A percentile compares a stretch with the other conserved stretches of the same genome.
phyloP scores from a whole-genome alignment of 2,329 filamentous ascomycete genomes.

The Aspergillus transmontanensis region DNA sequence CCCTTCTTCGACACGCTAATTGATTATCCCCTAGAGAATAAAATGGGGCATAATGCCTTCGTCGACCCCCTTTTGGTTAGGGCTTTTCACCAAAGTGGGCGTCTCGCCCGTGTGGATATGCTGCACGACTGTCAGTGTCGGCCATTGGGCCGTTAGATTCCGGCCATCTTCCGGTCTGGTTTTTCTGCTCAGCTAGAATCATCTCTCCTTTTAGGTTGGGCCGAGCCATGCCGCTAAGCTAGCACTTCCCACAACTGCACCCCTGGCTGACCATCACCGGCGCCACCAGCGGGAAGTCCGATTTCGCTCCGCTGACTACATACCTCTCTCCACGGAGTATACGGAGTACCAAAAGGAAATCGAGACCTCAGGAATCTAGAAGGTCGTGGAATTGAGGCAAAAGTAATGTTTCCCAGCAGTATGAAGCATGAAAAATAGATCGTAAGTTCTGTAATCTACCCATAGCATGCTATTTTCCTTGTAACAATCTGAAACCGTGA shows the following conservation, averaged over 20 bases:
- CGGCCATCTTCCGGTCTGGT: not conserved
- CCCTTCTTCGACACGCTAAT: not conserved
- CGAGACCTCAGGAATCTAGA: not conserved
- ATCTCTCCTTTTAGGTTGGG: conserved; percentile 8
- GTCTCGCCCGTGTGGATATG: not conserved
- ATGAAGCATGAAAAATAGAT: not conserved
- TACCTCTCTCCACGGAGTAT: not conserved
- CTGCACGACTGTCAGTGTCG: not conserved
- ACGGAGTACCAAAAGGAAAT: not conserved
- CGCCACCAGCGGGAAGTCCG: not conserved
- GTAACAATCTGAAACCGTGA: not conserved
- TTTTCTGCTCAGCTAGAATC: conserved; percentile 4
- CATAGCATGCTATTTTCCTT: no score
- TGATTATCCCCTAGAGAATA: not conserved
- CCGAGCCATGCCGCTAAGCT: conserved; percentile 4
- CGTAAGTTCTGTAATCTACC: not conserved
- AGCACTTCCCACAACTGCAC: conserved; percentile 3
- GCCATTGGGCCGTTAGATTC: not conserved
- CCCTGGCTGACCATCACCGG: not conserved
- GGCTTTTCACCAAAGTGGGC: not conserved
- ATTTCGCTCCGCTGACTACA: not conserved
- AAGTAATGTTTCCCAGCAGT: not conserved
- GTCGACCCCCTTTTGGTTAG: not conserved
- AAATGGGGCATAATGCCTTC: not conserved
- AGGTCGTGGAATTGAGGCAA: not conserved